A percentile compares a stretch with the other conserved stretches of the same genome.
phyloP scores from a whole-genome alignment of 139 green algal species.

The Trebouxia sp. region DNA sequence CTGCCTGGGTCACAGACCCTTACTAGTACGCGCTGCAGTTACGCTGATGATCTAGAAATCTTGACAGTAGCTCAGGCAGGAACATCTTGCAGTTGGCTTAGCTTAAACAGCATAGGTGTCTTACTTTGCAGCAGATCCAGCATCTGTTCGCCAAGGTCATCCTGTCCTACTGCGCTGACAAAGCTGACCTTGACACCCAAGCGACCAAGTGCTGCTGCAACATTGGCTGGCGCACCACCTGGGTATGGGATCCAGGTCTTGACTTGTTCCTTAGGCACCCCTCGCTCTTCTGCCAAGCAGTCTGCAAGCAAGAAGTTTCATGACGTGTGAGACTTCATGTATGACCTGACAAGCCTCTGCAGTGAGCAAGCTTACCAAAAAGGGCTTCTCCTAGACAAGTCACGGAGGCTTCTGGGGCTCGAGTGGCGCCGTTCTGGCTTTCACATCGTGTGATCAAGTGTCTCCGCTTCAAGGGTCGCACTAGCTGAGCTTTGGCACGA shows the following conservation, averaged over 20 bases:
- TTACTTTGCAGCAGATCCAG: conserved; percentile 66
- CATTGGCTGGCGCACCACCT: conserved; percentile 83
- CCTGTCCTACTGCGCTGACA: conserved; percentile 72
- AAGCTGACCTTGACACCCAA: conserved; percentile 64
- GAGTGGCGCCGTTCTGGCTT: background rate
- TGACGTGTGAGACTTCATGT: too few species aligned
- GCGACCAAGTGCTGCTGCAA: conserved; percentile 65
- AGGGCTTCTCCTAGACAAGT: conserved; percentile 3
- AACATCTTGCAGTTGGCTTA: too few species aligned
- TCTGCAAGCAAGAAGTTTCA: too few species aligned
- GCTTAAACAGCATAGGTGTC: background rate
- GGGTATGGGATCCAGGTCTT: conserved; percentile 82
- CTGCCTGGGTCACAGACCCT: too few species aligned
- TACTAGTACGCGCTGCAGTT: too few species aligned
- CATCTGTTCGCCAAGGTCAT: conserved; percentile 74
- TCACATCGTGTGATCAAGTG: background rate
- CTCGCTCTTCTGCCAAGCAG: conserved; percentile 80
- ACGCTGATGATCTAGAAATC: too few species aligned
- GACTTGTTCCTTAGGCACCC: conserved; percentile 69
- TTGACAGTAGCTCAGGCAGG: background rate
- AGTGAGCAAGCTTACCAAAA: background rate
- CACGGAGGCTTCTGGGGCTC: background rate
- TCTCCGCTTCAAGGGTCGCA: background rate
- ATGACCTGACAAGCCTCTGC: background rate
- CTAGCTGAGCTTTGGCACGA: background rate